phyloP scores from a whole-genome alignment of 2,329 filamentous ascomycete species.

The Arachnomyces sp. region DNA sequence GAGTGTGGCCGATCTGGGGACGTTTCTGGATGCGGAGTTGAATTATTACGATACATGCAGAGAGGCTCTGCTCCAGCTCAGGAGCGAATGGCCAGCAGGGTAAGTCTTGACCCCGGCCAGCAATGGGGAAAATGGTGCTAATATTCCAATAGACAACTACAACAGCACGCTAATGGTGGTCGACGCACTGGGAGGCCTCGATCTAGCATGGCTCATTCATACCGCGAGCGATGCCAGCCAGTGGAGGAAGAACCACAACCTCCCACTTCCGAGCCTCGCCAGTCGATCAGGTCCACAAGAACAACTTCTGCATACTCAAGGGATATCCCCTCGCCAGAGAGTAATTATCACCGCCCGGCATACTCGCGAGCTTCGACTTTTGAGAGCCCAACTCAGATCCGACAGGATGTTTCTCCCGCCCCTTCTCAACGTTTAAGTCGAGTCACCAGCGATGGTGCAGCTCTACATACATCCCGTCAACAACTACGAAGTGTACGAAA shows the following conservation, averaged over 20 bases:
- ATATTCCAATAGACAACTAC: slow-evolving; percentile 18
- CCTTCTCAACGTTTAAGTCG: slow-evolving; percentile 40
- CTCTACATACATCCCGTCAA: slow-evolving; percentile 40
- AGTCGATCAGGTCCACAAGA: slow-evolving; percentile 43
- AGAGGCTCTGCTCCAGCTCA: slow-evolving; percentile 66
- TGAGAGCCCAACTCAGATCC: slow-evolving; percentile 47
- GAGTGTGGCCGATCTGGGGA: slow-evolving; percentile 66
- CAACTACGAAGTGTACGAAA: slow-evolving; percentile 37
- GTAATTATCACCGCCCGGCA: slow-evolving; percentile 37
- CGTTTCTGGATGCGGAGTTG: slow-evolving; percentile 81
- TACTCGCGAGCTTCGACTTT: slow-evolving; percentile 49
- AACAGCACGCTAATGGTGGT: slow-evolving; percentile 19
- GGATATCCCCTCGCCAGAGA: slow-evolving; percentile 36
- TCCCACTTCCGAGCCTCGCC: slow-evolving; percentile 41
- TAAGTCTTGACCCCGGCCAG: slow-evolving; percentile 27
- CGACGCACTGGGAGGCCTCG: slow-evolving; percentile 46
- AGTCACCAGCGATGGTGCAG: slow-evolving; percentile 47
- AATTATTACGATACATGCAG: slow-evolving; percentile 85
- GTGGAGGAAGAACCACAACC: slow-evolving; percentile 48
- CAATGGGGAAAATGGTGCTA: slow-evolving; percentile 12
- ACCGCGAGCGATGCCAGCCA: slow-evolving; percentile 50
- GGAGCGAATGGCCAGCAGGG: slow-evolving; percentile 60
- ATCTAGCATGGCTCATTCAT: slow-evolving; percentile 57
- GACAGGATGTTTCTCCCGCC: slow-evolving; percentile 45
- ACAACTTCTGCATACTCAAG: slow-evolving; percentile 31